Evolutionary conservation across 2,329 filamentous ascomycete species (phyloP).

Genomic region (Arthrobotrys musiformis): DNA sequence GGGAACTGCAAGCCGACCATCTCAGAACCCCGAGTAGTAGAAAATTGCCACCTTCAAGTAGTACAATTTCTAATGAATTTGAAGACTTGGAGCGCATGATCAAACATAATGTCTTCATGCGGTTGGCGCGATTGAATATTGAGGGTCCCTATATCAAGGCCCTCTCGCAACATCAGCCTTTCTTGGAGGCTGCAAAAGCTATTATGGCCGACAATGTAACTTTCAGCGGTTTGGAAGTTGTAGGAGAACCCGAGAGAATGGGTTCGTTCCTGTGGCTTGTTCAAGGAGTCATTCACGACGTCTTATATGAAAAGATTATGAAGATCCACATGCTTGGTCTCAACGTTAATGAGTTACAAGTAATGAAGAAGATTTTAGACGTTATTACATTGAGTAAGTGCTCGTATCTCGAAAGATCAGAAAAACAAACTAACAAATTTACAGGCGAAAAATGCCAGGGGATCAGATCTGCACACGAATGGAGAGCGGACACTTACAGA

Average conservation of each 20-base stretch:
- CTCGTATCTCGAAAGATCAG: too few species aligned
- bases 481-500: slow-evolving; percentile 41
- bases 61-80: slow-evolving; percentile 29
- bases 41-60: slow-evolving; percentile 27
- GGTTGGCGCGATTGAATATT: slow-evolving; percentile 29
- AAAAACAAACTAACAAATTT: not conserved
- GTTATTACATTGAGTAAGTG: slow-evolving; percentile 36
- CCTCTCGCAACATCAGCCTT: slow-evolving; percentile 27
- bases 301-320: slow-evolving; percentile 33
- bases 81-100: slow-evolving; percentile 28
- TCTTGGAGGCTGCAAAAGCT: slow-evolving; percentile 24
- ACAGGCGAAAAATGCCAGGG: slow-evolving; percentile 39
- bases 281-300: slow-evolving; percentile 40
- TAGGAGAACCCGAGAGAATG: slow-evolving; percentile 33
- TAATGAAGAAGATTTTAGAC: slow-evolving; percentile 34
- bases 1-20: slow-evolving; percentile 47
- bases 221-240: slow-evolving; percentile 17
- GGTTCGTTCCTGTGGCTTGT: slow-evolving; percentile 31
- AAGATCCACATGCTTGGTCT: slow-evolving; percentile 32
- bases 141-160: slow-evolving; percentile 24
- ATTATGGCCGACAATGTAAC: slow-evolving; percentile 39
- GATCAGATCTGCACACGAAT: slow-evolving; percentile 25
- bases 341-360: not conserved
- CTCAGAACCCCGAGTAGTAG: slow-evolving; percentile 32
- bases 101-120: slow-evolving; percentile 18